phyloP scores from a whole-genome alignment of 768 basidiomycete species.

The Macrolepiota dolichaula region DNA sequence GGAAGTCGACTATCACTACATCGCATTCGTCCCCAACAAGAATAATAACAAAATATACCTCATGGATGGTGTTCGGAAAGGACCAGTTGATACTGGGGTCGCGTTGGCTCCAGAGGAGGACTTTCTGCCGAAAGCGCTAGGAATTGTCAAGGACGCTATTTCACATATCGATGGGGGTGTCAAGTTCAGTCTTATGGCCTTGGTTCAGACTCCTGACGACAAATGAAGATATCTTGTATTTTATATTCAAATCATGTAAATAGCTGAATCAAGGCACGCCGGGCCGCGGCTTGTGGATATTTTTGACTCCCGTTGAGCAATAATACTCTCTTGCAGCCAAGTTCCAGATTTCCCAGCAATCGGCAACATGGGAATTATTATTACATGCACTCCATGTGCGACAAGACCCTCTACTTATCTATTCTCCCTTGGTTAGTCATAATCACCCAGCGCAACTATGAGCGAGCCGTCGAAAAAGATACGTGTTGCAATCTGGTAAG shows the following conservation, averaged over 20 bases:
- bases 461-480: slow-evolving; percentile 1
- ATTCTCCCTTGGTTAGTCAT: not conserved
- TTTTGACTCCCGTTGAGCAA: not conserved
- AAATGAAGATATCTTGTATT: not conserved
- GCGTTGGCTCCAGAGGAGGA: slow-evolving; percentile 21
- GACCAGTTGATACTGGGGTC: slow-evolving; percentile 25
- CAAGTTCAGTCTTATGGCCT: slow-evolving; percentile 25
- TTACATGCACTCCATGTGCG: not conserved
- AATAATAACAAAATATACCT: slow-evolving; percentile 27
- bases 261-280: not conserved
- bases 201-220: slow-evolving; percentile 8
- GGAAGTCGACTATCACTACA: slow-evolving; percentile 29
- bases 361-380: not conserved
- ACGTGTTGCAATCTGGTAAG: slow-evolving; percentile 21
- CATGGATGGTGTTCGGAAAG: slow-evolving; percentile 30
- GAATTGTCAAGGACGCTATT: slow-evolving; percentile 21
- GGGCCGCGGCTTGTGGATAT: not conserved
- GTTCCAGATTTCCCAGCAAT: not conserved
- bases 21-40: slow-evolving; percentile 28
- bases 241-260: not conserved
- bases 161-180: slow-evolving; percentile 20
- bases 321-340: not conserved
- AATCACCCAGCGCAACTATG: not conserved
- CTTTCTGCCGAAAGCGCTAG: slow-evolving; percentile 18
- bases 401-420: not conserved